phyloP scores from a whole-genome alignment of 192 early-diverging fungal species.

The Gaertneriomyces semiglobifer region DNA sequence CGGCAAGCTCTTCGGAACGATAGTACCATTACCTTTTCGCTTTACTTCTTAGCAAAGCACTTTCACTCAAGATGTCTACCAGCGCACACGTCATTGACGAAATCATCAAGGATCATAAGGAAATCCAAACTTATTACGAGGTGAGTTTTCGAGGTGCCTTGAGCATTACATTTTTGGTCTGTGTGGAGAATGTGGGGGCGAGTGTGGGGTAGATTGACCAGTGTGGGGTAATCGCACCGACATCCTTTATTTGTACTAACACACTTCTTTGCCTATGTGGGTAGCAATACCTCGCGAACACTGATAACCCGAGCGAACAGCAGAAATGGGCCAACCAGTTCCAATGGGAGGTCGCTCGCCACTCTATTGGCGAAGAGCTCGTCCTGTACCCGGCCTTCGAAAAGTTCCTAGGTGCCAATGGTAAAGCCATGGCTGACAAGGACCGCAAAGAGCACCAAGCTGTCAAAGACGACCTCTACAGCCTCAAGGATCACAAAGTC shows the following conservation, averaged over 20 bases:
- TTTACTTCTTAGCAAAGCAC: too few species aligned
- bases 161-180: not conserved
- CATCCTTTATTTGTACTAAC: too few species aligned
- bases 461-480: conserved; percentile 40
- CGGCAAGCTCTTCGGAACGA: too few species aligned
- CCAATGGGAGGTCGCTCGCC: conserved; percentile 37
- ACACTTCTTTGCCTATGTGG: not conserved
- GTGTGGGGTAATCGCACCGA: not conserved
- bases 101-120: conserved; percentile 22
- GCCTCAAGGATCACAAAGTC: conserved; percentile 27
- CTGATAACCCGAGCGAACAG: conserved; percentile 16
- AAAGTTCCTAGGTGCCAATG: conserved; percentile 17
- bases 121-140: conserved; percentile 20
- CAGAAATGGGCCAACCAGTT: conserved; percentile 29
- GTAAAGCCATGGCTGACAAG: conserved; percentile 38
- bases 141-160: conserved; percentile 7
- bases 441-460: conserved; percentile 34
- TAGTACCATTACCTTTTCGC: too few species aligned
- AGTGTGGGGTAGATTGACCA: not conserved
- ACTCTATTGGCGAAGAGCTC: conserved; percentile 42
- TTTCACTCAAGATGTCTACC: too few species aligned
- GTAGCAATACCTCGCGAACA: conserved; percentile 16
- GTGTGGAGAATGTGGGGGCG: not conserved
- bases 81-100: conserved; percentile 3
- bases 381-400: conserved; percentile 41